Base-by-base conservation (phyloP, 2,329 filamentous ascomycete genomes). In the Fusarium ramigenum region DNA sequence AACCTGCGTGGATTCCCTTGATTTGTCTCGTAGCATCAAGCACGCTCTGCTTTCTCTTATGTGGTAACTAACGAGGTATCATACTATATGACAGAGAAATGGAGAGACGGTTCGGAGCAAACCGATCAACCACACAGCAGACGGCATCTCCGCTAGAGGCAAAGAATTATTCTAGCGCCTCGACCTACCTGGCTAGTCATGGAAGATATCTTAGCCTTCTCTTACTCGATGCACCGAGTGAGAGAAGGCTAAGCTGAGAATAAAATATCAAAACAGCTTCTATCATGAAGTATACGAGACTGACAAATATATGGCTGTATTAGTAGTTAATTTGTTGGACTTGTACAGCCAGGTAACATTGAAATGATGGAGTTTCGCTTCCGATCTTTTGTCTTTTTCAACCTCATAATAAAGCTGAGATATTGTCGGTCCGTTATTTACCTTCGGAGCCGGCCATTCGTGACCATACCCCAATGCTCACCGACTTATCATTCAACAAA, bases 151-250 rank as follows among this genome's bases (percentile, higher is more conserved):
- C 70, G 53, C 59, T 37, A 34, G 50, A 62, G 57, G 32, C 47
- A 47, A 43, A 66, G 54, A 63, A 68, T 63, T 40, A 42, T 68
- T 68, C 63, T 68, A 63, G 65, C 36, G 63, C 36, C 63, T 39
- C 5, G 28, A 30, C 28, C 40, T 28, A 28, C 28, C 28, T 25
- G 25, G 25, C 25, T 62, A 68, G 63, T 34, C 15, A 60, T 47
- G 47, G 30, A 60, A 60, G 54, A 44, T 25, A 43, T 52, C 30
- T 61, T 52, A 61, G 63, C 9, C 43, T 46, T 46, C 23, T 47
- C 44, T 47, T 21, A 15, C 19, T 28, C 44, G 19, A 19, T 39
- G 28, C 30, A 39, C 37, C 19, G n/a, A n/a, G 58, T 23, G 25
- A 39, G 5, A 18, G 18, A 47, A 43, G 39, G 34, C 36, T 43